Evolutionary conservation across 768 basidiomycete species (phyloP).

Genomic region (Chalciporus pseudorubinellus): DNA sequence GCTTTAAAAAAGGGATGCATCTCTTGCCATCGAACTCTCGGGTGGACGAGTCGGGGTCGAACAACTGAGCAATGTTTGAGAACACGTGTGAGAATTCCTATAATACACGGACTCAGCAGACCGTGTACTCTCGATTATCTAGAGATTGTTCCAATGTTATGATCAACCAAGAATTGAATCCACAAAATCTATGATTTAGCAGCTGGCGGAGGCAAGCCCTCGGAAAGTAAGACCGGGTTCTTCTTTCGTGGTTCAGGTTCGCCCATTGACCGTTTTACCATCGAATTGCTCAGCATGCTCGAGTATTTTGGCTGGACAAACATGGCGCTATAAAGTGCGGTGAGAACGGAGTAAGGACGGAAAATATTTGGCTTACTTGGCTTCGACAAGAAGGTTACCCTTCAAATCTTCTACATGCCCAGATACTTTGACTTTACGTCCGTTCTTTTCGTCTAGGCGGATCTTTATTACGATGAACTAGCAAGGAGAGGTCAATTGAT

Average conservation of each 20-base stretch:
- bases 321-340: conserved; percentile 48
- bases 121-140: no score
- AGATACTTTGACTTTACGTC: conserved; percentile 72
- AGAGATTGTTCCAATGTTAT: no score
- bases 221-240: conserved; percentile 25
- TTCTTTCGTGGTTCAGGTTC: conserved; percentile 38
- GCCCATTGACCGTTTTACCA: conserved; percentile 66
- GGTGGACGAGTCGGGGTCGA: no score
- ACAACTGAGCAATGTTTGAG: no score
- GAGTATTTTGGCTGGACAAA: conserved; percentile 93
- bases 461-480: conserved; percentile 86
- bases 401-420: conserved; percentile 76
- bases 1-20: no score
- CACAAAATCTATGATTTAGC: conserved; percentile 21
- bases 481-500: not conserved
- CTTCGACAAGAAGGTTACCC: conserved; percentile 82
- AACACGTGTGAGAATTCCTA: no score
- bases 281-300: conserved; percentile 60
- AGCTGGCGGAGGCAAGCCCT: conserved; percentile 28
- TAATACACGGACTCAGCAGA: no score
- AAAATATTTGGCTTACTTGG: conserved; percentile 53
- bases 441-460: conserved; percentile 60
- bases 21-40: no score
- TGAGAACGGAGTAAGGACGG: not conserved
- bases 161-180: no score